Evolutionary conservation across 805 yeast genomes (phyloP).

Genomic region (Starmera pachycereana): DNA sequence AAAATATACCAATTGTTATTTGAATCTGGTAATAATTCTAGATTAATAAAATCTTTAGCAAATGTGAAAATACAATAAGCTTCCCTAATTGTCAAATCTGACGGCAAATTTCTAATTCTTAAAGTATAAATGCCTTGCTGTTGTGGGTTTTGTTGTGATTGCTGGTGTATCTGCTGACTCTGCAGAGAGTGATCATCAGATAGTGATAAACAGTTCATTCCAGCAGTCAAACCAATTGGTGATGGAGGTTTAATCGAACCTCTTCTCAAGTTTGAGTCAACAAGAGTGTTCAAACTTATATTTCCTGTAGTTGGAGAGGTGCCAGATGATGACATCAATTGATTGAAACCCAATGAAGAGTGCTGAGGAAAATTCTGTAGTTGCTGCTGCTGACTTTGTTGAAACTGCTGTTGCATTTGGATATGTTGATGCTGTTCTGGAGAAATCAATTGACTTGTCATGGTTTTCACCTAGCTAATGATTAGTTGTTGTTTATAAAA

Average conservation of each 20-base stretch:
- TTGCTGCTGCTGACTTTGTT: background rate
- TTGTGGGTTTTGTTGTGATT: conserved; percentile 3
- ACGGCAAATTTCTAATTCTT: conserved; percentile 47
- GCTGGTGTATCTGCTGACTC: conserved; percentile 1
- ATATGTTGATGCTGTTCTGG: background rate
- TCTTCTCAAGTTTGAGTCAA: conserved; percentile 9
- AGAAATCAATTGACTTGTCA: background rate
- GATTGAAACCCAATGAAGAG: background rate
- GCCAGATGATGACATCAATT: conserved; percentile 9
- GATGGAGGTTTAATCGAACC: conserved; percentile 13
- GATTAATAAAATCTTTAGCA: conserved; percentile 48
- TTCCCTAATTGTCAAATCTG: conserved; percentile 56
- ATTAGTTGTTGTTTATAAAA: too few species aligned
- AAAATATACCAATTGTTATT: conserved; percentile 25
- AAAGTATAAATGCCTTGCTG: conserved; percentile 18
- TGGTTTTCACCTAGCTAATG: background rate
- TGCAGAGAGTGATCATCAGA: background rate
- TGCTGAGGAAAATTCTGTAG: background rate
- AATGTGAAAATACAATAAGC: conserved; percentile 57
- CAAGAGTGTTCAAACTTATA: conserved; percentile 4
- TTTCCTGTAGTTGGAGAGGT: conserved; percentile 15
- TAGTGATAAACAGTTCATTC: conserved; percentile 10
- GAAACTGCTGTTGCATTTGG: background rate
- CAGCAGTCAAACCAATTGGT: conserved; percentile 13
- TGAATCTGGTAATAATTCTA: conserved; percentile 34